Evolutionary conservation across 2,329 filamentous ascomycete species (phyloP).

Genomic region (Aspergillus fijiensis): DNA sequence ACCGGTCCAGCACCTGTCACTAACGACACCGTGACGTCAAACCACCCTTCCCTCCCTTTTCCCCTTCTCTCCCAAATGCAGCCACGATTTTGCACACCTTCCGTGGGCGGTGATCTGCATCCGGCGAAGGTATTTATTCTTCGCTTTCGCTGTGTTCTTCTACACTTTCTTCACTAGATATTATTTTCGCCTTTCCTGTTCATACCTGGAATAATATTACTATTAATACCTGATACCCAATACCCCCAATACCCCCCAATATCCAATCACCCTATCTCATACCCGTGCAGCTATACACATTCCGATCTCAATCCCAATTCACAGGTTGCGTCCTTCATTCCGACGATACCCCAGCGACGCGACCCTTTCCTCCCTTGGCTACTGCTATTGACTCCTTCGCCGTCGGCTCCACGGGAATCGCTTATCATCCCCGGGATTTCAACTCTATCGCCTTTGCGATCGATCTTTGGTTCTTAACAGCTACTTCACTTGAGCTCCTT

Average conservation of each 20-base stretch:
- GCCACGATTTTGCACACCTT: background rate
- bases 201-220: background rate
- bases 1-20: background rate
- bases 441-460: background rate
- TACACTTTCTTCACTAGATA: background rate
- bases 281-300: background rate
- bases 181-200: background rate
- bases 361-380: slow-evolving; percentile 14
- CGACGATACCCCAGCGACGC: slow-evolving; percentile 24
- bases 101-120: background rate
- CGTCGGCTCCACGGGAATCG: background rate
- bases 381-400: slow-evolving; percentile 3
- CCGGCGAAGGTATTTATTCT: background rate
- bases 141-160: background rate
- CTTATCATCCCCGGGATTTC: background rate
- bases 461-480: background rate
- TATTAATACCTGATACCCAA: background rate
- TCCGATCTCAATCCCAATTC: background rate
- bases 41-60: background rate
- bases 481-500: background rate
- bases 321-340: slow-evolving; percentile 17
- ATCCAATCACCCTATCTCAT: background rate
- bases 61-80: background rate
- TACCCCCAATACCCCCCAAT: too few relatives aligned
- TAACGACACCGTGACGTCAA: slow-evolving; percentile 20